A percentile compares a stretch with the other conserved stretches of the same genome.
phyloP scores from a whole-genome alignment of 768 basidiomycete genomes.

The Tulasnella sp. region DNA sequence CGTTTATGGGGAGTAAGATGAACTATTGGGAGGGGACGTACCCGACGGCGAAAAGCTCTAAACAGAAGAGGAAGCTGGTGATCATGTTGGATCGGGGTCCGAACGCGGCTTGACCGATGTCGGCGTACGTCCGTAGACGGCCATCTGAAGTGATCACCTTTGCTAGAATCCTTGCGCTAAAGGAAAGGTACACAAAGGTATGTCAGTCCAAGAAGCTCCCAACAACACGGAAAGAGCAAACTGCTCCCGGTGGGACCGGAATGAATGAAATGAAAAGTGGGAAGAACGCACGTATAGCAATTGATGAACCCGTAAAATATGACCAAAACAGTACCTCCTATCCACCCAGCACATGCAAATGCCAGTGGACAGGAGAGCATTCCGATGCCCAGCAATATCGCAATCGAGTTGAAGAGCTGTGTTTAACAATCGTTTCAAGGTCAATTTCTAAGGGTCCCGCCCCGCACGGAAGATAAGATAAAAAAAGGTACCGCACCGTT shows the following conservation, averaged over 20 bases:
- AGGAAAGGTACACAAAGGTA: neutral
- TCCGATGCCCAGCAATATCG: conserved; percentile 79
- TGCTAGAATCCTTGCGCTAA: conserved; percentile 80
- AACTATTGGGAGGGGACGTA: no score
- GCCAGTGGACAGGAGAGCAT: conserved; percentile 86
- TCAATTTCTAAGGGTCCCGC: neutral
- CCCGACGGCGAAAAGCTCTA: conserved; percentile 82
- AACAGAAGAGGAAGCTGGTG: conserved; percentile 68
- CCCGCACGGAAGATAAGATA: neutral
- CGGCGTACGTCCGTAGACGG: conserved; percentile 71
- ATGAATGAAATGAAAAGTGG: no score
- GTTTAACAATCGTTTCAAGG: neutral
- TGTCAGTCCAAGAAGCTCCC: neutral
- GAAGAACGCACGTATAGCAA: conserved; percentile 71
- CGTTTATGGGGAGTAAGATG: neutral
- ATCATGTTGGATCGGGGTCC: conserved; percentile 59
- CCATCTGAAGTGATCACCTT: conserved; percentile 62
- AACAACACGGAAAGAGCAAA: neutral
- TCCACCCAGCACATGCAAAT: conserved; percentile 88
- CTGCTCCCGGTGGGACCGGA: neutral
- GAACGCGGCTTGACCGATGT: conserved; percentile 85
- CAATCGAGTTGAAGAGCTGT: conserved; percentile 83
- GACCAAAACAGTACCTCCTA: conserved; percentile 64
- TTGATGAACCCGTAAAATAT: conserved; percentile 69
- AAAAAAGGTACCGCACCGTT: conserved; percentile 9